Base-by-base conservation (phyloP, 1,284 basidiomycete species). In the Pyrrhoderma noxium region DNA sequence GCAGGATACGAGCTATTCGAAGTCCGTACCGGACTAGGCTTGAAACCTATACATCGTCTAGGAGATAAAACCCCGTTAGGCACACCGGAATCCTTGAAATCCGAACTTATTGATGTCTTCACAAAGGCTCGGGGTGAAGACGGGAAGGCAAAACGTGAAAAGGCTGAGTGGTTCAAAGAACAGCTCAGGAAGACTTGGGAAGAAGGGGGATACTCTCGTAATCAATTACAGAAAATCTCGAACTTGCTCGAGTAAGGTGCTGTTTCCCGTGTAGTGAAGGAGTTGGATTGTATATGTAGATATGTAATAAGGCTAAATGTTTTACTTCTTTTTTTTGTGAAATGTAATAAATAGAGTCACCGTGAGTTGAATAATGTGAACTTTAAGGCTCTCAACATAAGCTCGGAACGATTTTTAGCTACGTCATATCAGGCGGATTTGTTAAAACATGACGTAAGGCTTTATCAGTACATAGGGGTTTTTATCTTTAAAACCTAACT, bases 1-100 rank as follows among this genome's bases (percentile, higher is more conserved):
- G 50, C 58, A 45, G 63, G 58, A 13, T 64, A 64, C 55, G 63
- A 65, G 58, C 51, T 65, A n/a, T 31, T 62, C 37, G 62, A 65
- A 45, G 60, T 61, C 9, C 61, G 63, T 8, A 60, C 27, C 14
- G 62, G 61, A 5, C 39, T 58, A 36, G 62, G 61, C 5, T 47
- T 59, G 38, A 51, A 51, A 36, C 60, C 58, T 38, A 18, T 58
- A 14, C 52, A 55, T 45, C 47, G 53, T 2, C 53, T 54, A 18
- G 48, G 48, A 8, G 37, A 40, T 11, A 42, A 46, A 16, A 35
- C 47, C 3, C 52, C 52, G 9, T 37, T 40, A 21, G 42, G 49
- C n/a, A 54, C 47, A 3, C 14, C 49, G 2, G 52, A 49, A 5
- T 46, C 52, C 9, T 22, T 54, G 3, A n/a, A 25, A 14, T 37